Conservation (phyloP, 2,329 filamentous ascomycete genomes). For the Chaetoscypha palmicola region DNA sequence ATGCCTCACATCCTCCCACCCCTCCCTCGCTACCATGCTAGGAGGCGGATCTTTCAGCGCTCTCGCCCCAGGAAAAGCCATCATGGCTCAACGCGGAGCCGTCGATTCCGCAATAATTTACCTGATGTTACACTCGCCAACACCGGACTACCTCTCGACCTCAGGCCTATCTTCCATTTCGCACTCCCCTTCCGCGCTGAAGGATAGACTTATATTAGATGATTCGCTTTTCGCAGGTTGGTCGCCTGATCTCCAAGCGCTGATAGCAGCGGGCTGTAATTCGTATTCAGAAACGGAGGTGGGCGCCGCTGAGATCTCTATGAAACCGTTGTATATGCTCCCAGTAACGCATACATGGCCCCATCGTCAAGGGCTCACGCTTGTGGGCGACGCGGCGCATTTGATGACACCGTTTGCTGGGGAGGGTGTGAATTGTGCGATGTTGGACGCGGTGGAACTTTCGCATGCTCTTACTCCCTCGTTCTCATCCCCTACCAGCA, state of each 20-base stretch:
- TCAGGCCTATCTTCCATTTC: conserved; percentile 6
- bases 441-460: conserved; percentile 39
- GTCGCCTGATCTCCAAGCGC: conserved; percentile 15
- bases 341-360: conserved; percentile 12
- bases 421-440: conserved; percentile 42
- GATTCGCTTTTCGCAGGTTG: conserved; percentile 13
- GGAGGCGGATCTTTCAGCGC: conserved; percentile 33
- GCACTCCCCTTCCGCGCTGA: conserved; percentile 8
- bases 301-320: no score
- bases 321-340: conserved; percentile 25
- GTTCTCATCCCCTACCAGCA: no score
- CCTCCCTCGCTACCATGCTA: conserved; percentile 32
- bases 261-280: conserved; percentile 16
- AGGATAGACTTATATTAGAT: conserved; percentile 4
- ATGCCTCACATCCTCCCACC: conserved; percentile 29
- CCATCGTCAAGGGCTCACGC: conserved; percentile 33
- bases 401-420: conserved; percentile 42
- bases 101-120: background rate
- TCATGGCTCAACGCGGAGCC: background rate
- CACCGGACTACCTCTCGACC: conserved; percentile 26
- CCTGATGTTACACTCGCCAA: conserved; percentile 20
- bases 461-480: no score
- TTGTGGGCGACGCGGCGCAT: conserved; percentile 46
- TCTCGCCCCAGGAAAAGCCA: conserved; percentile 17
- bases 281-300: conserved; percentile 9